Percentiles rank a stretch among this genome's conserved stretches.
phyloP scores from a whole-genome alignment of 2,329 filamentous ascomycete species.

The Fusarium pseudoanthophilum region DNA sequence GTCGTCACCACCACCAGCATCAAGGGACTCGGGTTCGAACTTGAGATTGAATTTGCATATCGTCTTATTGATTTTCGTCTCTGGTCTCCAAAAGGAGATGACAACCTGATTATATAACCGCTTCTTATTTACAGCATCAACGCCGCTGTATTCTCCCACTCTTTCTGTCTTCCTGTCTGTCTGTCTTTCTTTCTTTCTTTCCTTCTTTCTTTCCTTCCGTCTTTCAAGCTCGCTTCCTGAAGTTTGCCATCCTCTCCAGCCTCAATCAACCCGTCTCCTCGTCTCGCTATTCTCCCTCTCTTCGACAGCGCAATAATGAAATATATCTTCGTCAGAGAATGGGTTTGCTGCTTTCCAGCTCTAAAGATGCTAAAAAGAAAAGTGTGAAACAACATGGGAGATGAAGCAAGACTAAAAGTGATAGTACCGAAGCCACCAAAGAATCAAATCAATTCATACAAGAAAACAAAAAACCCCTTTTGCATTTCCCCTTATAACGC shows the following conservation, averaged over 20 bases:
- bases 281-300: neutral
- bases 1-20: neutral
- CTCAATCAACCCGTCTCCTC: neutral
- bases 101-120: slow-evolving; percentile 45
- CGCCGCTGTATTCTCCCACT: slow-evolving; percentile 10
- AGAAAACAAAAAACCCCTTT: slow-evolving; percentile 33
- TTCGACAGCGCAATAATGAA: slow-evolving; percentile 34
- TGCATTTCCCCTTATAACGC: slow-evolving; percentile 48
- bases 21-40: neutral
- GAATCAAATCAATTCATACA: slow-evolving; percentile 35
- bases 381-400: slow-evolving; percentile 38
- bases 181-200: neutral
- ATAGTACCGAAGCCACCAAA: slow-evolving; percentile 37
- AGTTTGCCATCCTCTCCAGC: neutral
- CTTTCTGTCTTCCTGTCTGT: neutral
- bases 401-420: slow-evolving; percentile 37
- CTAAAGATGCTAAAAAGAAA: slow-evolving; percentile 44
- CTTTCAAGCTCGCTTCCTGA: slow-evolving; percentile 21
- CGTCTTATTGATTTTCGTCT: slow-evolving; percentile 41
- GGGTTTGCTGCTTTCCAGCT: slow-evolving; percentile 45
- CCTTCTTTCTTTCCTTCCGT: neutral
- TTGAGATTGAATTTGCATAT: slow-evolving; percentile 22
- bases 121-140: slow-evolving; percentile 38
- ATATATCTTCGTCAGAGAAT: slow-evolving; percentile 44
- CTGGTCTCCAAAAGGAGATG: slow-evolving; percentile 43